Evolutionary conservation across 768 basidiomycete species (phyloP).

Genomic region (Asterophora lycoperdoides): DNA sequence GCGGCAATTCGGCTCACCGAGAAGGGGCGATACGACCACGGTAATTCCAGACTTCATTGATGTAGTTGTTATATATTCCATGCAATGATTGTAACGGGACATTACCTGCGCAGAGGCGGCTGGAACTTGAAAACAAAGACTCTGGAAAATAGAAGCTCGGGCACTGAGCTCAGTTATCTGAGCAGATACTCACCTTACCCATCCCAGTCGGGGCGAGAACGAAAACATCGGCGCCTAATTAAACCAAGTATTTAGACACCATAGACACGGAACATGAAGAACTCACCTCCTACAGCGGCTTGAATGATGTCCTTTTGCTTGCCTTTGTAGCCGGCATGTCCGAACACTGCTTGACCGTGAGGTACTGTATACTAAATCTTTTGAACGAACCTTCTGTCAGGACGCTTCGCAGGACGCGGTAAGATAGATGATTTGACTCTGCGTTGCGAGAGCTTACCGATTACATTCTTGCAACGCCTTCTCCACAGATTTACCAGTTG

Average conservation of each 20-base stretch:
- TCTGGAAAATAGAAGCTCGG: constrained; percentile 36
- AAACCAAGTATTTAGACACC: too few species aligned
- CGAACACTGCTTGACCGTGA: constrained; percentile 50
- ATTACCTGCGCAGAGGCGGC: constrained; percentile 60
- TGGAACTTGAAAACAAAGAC: constrained; percentile 82
- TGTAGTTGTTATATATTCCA: neutral
- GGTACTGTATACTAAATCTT: neutral
- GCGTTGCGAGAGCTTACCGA: constrained; percentile 2
- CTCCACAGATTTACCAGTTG: neutral
- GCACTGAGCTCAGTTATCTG: neutral
- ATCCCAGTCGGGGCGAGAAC: constrained; percentile 85
- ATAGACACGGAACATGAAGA: neutral
- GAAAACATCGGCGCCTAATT: constrained; percentile 63
- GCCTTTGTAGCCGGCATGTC: constrained; percentile 65
- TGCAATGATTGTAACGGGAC: neutral
- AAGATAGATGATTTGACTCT: neutral
- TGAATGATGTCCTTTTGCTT: constrained; percentile 75
- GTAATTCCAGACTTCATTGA: constrained; percentile 57
- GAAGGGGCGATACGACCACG: constrained; percentile 71
- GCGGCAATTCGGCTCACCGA: constrained; percentile 43
- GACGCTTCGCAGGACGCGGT: constrained; percentile 6
- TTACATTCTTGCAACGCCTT: constrained; percentile 5
- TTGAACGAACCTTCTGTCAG: constrained; percentile 13
- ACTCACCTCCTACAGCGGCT: constrained; percentile 58
- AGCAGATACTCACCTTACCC: constrained; percentile 60